Conservation (phyloP, 805 yeast genomes). For the Peterozyma toletana region DNA sequence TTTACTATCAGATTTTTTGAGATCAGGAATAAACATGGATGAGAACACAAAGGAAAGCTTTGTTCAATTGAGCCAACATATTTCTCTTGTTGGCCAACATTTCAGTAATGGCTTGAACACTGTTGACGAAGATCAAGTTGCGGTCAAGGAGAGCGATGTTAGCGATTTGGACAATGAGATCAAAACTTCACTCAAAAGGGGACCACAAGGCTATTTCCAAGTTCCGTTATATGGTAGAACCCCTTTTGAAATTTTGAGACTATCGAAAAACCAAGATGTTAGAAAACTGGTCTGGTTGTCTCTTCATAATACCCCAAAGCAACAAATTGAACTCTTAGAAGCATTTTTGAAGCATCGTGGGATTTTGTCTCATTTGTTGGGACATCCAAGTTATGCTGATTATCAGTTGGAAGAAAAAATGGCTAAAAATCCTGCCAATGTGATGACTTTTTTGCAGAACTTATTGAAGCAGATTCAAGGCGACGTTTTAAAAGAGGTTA, state of each 20-base stretch:
- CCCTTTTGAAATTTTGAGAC: constrained; percentile 58
- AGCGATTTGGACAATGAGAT: constrained; percentile 15
- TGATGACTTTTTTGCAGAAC: constrained; percentile 56
- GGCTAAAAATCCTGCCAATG: constrained; percentile 79
- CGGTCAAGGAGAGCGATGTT: constrained; percentile 20
- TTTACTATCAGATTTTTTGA: constrained; percentile 76
- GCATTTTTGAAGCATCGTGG: constrained; percentile 60
- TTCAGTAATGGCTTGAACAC: constrained; percentile 47
- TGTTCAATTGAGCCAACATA: constrained; percentile 71
- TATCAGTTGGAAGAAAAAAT: constrained; percentile 85
- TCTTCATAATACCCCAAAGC: constrained; percentile 54
- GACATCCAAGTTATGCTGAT: constrained; percentile 61
- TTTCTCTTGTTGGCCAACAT: constrained; percentile 74
- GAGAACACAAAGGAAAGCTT: constrained; percentile 57
- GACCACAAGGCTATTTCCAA: constrained; percentile 29
- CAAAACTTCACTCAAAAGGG: constrained; percentile 22
- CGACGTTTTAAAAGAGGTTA: constrained; percentile 55
- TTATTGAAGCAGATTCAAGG: constrained; percentile 44
- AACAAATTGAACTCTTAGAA: constrained; percentile 56
- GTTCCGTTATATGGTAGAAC: constrained; percentile 57
- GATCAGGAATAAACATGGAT: constrained; percentile 83
- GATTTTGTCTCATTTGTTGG: constrained; percentile 64
- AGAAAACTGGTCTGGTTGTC: constrained; percentile 71
- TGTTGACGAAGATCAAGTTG: constrained; percentile 17
- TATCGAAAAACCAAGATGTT: constrained; percentile 46